These are phyloP conservation scores for Articulospora tetracladia DNA, from an alignment of 495 filamentous ascomycete species.

Conservation along the genomic window DNA sequence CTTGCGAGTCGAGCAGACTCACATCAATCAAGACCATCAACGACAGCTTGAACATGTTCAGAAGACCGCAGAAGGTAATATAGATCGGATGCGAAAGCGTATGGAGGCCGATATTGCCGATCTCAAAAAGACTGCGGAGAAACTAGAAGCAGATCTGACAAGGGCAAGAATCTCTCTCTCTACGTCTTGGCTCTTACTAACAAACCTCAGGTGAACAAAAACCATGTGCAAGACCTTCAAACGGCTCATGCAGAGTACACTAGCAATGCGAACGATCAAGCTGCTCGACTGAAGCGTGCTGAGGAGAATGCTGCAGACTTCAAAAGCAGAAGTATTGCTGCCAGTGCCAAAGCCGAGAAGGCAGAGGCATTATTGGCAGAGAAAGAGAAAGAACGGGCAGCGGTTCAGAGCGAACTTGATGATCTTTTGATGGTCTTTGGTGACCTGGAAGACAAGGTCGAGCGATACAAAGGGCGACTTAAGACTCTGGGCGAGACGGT, in stretches of 20 bases:
- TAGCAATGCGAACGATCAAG: conserved; percentile 44
- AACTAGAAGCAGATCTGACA: conserved; percentile 21
- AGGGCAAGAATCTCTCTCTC: conserved; percentile 17
- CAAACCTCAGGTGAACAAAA: conserved; percentile 39
- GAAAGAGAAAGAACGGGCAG: conserved; percentile 62
- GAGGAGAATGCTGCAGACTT: conserved; percentile 26
- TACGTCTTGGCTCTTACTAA: conserved; percentile 7
- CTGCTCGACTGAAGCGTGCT: conserved; percentile 29
- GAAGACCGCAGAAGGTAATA: conserved; percentile 36
- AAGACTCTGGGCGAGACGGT: conserved; percentile 68
- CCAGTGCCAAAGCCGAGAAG: conserved; percentile 19
- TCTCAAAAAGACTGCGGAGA: conserved; percentile 13
- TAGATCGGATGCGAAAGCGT: conserved; percentile 34
- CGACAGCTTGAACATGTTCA: conserved; percentile 31
- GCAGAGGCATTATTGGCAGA: conserved; percentile 35
- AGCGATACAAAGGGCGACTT: conserved; percentile 73
- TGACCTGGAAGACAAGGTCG: conserved; percentile 83
- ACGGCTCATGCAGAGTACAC: conserved; percentile 51
- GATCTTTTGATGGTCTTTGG: conserved; percentile 83
- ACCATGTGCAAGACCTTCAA: conserved; percentile 53
- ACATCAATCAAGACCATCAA: conserved; percentile 14
- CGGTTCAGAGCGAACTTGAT: conserved; percentile 69
- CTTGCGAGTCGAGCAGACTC: conserved; percentile 38
- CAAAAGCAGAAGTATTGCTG: conserved; percentile 29
- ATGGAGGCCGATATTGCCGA: conserved; percentile 26